A percentile compares a stretch with the other conserved stretches of the same genome.
phyloP scores from a whole-genome alignment of 1,284 basidiomycete species.

The Microbotryum lychnidis-dioicae region DNA sequence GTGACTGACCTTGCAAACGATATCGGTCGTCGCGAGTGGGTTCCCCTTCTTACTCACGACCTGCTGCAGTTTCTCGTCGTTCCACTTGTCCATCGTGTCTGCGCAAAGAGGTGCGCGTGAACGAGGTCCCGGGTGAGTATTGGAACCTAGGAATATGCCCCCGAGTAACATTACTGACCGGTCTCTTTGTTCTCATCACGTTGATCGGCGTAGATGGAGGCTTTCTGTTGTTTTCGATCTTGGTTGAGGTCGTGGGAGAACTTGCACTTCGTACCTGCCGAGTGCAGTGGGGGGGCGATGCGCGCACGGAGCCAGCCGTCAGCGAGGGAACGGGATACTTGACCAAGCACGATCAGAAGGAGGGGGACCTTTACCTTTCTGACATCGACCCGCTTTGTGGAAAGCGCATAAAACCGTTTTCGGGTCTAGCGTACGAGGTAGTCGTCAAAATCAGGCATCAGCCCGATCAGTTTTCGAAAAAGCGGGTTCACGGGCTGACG shows the following conservation, averaged over 20 bases:
- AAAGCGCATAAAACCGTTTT: slow-evolving; percentile 83
- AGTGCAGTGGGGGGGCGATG: neutral
- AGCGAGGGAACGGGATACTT: neutral
- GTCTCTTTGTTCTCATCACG: slow-evolving; percentile 58
- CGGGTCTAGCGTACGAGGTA: slow-evolving; percentile 51
- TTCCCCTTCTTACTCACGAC: slow-evolving; percentile 91
- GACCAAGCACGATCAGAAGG: neutral
- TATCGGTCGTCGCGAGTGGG: slow-evolving; percentile 80
- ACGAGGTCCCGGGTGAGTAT: neutral
- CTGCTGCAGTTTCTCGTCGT: slow-evolving; percentile 79
- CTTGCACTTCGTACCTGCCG: slow-evolving; percentile 49
- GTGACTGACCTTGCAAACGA: slow-evolving; percentile 14
- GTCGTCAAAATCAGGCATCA: neutral
- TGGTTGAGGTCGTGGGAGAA: slow-evolving; percentile 89
- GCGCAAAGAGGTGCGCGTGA: neutral
- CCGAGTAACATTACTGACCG: slow-evolving; percentile 47
- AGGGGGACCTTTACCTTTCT: slow-evolving; percentile 53
- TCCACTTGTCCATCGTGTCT: slow-evolving; percentile 99
- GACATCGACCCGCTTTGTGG: slow-evolving; percentile 80
- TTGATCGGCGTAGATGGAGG: slow-evolving; percentile 85
- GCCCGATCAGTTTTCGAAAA: neutral
- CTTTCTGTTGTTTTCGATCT: slow-evolving; percentile 88
- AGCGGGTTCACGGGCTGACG: too few relatives aligned
- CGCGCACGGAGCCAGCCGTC: neutral
- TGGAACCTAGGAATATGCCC: neutral